A percentile compares a stretch with the other conserved stretches of the same genome.
Conservation (phyloP, 768 basidiomycete species). For the Amanita pseudoporphyria region DNA sequence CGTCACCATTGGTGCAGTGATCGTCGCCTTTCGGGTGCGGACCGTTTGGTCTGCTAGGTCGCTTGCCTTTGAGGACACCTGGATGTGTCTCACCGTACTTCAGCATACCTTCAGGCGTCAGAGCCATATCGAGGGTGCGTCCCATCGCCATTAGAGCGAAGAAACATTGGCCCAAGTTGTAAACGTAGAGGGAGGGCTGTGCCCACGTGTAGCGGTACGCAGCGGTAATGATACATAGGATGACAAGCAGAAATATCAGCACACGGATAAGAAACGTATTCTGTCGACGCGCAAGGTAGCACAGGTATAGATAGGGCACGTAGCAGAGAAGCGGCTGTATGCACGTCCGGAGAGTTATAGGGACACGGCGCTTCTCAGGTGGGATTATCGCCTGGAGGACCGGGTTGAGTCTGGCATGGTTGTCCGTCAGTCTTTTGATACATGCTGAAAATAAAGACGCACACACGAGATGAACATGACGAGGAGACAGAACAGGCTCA, state of each 20-base stretch:
- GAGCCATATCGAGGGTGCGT: conserved; percentile 55
- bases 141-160: conserved; percentile 44
- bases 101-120: conserved; percentile 54
- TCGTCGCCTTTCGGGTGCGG: conserved; percentile 17
- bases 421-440: not conserved
- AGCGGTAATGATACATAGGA: conserved; percentile 38
- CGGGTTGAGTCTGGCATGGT: not conserved
- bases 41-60: conserved; percentile 4
- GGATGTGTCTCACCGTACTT: conserved; percentile 51
- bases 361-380: conserved; percentile 37
- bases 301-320: conserved; percentile 55
- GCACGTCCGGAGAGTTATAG: conserved; percentile 30
- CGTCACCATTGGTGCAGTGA: conserved; percentile 1
- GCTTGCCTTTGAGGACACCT: conserved; percentile 36
- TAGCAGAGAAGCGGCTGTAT: conserved; percentile 30
- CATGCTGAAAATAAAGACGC: not conserved
- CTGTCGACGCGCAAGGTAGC: conserved; percentile 60
- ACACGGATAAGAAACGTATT: conserved; percentile 56
- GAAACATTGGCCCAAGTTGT: conserved; percentile 64
- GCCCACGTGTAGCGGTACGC: conserved; percentile 50
- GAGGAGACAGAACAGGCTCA: not conserved
- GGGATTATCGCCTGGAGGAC: conserved; percentile 35
- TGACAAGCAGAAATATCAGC: conserved; percentile 47
- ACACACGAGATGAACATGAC: not conserved
- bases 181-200: conserved; percentile 46